Conservation (phyloP, 257 asterid genomes). For the Lantana camara region DNA sequence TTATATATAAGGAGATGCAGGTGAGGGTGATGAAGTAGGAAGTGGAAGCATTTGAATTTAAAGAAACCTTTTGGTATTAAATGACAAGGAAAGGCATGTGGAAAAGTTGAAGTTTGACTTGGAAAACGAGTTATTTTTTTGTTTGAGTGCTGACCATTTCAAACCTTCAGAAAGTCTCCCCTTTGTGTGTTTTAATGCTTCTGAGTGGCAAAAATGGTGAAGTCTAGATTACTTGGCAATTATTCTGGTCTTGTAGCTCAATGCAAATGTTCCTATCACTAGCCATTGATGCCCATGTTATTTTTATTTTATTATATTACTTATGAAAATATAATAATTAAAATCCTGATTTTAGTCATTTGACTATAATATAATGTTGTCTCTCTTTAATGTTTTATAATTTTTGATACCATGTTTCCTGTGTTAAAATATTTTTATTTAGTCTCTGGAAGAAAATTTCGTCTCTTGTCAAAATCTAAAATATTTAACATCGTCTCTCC, state of each 20-base stretch:
- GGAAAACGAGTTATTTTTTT: conserved; percentile 63
- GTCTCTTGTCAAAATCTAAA: too few species aligned
- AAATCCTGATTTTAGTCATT: too few species aligned
- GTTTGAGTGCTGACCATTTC: conserved; percentile 42
- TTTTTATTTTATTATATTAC: too few species aligned
- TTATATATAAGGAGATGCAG: conserved; percentile 9
- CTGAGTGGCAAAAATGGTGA: not conserved
- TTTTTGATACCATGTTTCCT: too few species aligned
- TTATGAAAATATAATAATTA: too few species aligned
- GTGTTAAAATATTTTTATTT: too few species aligned
- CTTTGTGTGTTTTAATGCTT: not conserved
- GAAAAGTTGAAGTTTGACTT: conserved; percentile 72
- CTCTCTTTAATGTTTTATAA: too few species aligned
- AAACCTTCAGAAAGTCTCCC: conserved; percentile 30
- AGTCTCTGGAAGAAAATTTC: too few species aligned
- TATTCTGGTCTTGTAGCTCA: not conserved
- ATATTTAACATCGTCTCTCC: too few species aligned
- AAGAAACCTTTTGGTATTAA: conserved; percentile 31
- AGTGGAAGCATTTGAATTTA: conserved; percentile 38
- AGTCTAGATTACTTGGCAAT: not conserved
- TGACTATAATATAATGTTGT: too few species aligned
- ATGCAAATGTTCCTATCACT: too few species aligned
- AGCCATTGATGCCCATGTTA: too few species aligned
- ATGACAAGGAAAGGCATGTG: conserved; percentile 34
- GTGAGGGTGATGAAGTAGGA: conserved; percentile 31